phyloP scores from a whole-genome alignment of 129 eudicot genomes.

The Flaveria ramosissima region DNA sequence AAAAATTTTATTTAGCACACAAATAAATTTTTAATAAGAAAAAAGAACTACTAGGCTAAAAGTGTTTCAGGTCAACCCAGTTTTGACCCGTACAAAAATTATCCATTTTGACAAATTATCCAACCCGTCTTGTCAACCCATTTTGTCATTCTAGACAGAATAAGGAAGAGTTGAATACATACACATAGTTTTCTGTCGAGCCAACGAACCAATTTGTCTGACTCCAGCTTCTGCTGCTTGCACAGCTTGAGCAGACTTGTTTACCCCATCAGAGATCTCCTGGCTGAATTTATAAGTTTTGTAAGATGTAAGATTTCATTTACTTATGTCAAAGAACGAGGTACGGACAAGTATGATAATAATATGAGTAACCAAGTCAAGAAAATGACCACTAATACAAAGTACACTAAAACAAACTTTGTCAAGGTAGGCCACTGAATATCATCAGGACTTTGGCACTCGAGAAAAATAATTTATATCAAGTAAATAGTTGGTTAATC shows the following conservation, averaged over 20 bases:
- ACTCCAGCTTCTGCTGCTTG: conserved; percentile 94
- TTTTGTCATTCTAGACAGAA: background rate
- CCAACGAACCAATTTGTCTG: conserved; percentile 69
- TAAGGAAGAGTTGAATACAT: conserved; percentile 24
- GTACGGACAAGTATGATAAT: background rate
- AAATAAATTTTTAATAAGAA: background rate
- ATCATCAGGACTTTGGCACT: background rate
- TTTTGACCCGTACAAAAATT: background rate
- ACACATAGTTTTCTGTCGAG: conserved; percentile 75
- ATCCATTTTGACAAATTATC: background rate
- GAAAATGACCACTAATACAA: background rate
- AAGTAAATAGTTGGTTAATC: background rate
- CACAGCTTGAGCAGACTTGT: conserved; percentile 82
- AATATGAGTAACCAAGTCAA: background rate
- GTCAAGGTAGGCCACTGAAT: background rate
- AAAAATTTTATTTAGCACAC: too few species aligned
- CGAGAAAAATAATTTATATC: background rate
- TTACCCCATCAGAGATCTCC: conserved; percentile 84
- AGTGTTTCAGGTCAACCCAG: background rate
- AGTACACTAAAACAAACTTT: background rate
- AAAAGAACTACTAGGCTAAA: background rate
- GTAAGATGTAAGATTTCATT: conserved; percentile 17
- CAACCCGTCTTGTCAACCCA: background rate
- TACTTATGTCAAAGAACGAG: background rate
- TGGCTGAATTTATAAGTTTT: conserved; percentile 50